A percentile compares a stretch with the other conserved stretches of the same genome.
Evolutionary conservation across 1,284 basidiomycete genomes (phyloP).

Genomic region (Butyriboletus appendiculatus): DNA sequence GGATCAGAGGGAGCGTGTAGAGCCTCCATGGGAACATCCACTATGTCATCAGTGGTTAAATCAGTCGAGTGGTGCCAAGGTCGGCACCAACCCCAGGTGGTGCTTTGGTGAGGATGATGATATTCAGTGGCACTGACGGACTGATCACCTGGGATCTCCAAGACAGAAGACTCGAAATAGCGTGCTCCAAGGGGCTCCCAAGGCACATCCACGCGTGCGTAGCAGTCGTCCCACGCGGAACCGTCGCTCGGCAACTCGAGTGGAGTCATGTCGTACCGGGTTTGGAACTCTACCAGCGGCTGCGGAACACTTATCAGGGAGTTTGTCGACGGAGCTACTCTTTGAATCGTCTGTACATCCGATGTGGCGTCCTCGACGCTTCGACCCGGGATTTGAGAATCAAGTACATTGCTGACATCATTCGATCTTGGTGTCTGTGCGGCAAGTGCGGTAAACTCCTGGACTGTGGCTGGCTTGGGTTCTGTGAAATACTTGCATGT

Average conservation of each 20-base stretch:
- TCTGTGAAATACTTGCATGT: conserved; percentile 26
- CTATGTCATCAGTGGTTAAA: conserved; percentile 5
- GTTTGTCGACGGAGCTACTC: conserved; percentile 5
- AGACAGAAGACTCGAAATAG: not conserved
- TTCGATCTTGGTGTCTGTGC: conserved; percentile 1
- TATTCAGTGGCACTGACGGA: not conserved
- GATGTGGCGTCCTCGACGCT: not conserved
- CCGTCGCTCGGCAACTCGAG: conserved; percentile 16
- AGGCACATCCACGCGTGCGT: not conserved
- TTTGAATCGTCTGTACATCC: not conserved
- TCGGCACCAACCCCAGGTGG: not conserved
- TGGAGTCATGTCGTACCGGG: conserved; percentile 12
- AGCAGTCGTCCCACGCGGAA: conserved; percentile 2
- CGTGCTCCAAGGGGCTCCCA: not conserved
- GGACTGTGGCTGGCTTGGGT: not conserved
- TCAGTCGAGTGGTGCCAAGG: not conserved
- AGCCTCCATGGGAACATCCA: not conserved
- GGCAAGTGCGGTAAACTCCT: not conserved
- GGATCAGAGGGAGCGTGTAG: not conserved
- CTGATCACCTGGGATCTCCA: not conserved
- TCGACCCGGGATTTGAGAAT: not conserved
- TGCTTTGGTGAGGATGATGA: not conserved
- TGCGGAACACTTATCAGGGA: conserved; percentile 7
- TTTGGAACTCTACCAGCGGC: conserved; percentile 6
- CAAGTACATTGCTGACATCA: not conserved